Evolutionary conservation across 1,139 yeast species (phyloP).

Genomic region (Pichia sp.): DNA sequence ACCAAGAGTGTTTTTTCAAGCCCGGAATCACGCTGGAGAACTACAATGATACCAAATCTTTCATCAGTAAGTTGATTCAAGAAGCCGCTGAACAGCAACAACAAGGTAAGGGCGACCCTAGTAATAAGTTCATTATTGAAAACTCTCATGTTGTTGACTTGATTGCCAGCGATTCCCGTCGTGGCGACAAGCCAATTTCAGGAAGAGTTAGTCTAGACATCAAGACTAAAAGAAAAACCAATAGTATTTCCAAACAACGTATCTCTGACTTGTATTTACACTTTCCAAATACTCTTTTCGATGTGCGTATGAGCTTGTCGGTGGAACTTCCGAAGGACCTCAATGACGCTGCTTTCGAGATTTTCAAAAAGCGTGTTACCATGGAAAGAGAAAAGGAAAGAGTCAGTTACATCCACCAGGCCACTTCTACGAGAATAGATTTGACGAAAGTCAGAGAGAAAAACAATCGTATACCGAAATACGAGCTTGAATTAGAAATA

Average conservation of each 20-base stretch:
- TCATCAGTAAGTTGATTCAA: constrained; percentile 43
- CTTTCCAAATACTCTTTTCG: constrained; percentile 75
- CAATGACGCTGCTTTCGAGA: constrained; percentile 50
- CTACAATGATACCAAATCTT: constrained; percentile 55
- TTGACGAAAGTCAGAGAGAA: constrained; percentile 53
- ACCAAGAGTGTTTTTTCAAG: constrained; percentile 56
- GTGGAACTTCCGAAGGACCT: constrained; percentile 64
- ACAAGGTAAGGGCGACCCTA: constrained; percentile 23
- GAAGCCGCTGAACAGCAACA: constrained; percentile 31
- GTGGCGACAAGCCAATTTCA: constrained; percentile 53
- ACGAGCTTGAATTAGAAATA: constrained; percentile 71
- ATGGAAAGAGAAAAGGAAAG: constrained; percentile 61
- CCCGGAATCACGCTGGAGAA: constrained; percentile 69
- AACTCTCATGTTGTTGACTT: constrained; percentile 33
- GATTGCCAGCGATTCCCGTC: constrained; percentile 32
- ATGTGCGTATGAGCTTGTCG: constrained; percentile 69
- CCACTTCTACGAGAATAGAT: constrained; percentile 69
- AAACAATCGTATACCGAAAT: constrained; percentile 33
- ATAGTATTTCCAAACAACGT: constrained; percentile 68
- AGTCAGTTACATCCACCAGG: constrained; percentile 57
- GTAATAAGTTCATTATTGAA: constrained; percentile 30
- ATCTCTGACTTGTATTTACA: constrained; percentile 66
- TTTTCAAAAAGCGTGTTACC: constrained; percentile 41
- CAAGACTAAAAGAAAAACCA: constrained; percentile 59
- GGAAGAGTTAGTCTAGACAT: constrained; percentile 65